Percentiles rank a stretch among this genome's conserved stretches.
Conservation (phyloP, 371 early-diverging fungal species). For the Encephalitozoon intestinalis region DNA sequence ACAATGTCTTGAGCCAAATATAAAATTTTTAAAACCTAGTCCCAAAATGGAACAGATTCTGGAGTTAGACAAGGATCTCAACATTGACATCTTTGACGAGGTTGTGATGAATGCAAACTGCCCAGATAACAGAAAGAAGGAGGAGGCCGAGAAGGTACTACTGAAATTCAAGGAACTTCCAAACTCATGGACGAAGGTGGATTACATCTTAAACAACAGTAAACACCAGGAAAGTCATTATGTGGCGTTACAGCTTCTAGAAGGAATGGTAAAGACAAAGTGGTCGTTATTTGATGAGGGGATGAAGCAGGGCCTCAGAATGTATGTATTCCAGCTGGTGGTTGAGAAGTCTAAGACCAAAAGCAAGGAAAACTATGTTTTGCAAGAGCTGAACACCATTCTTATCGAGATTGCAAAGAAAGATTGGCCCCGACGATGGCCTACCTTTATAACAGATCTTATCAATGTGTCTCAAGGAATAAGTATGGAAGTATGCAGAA, state of each 20-base stretch:
- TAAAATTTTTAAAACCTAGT: neutral
- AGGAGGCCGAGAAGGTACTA: constrained; percentile 61
- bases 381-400: constrained; percentile 57
- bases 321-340: constrained; percentile 51
- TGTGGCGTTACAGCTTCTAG: constrained; percentile 85
- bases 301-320: constrained; percentile 71
- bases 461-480: constrained; percentile 75
- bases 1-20: neutral
- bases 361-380: constrained; percentile 28
- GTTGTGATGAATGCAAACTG: constrained; percentile 41
- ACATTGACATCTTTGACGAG: constrained; percentile 54
- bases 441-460: constrained; percentile 91
- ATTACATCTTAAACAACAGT: constrained; percentile 78
- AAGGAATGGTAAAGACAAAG: constrained; percentile 83
- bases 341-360: constrained; percentile 42
- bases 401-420: constrained; percentile 81
- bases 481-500: constrained; percentile 81
- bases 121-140: constrained; percentile 25
- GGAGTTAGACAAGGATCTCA: constrained; percentile 50
- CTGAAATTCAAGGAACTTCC: constrained; percentile 88
- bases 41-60: constrained; percentile 56
- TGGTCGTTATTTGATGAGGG: constrained; percentile 83
- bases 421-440: constrained; percentile 99
- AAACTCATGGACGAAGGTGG: constrained; percentile 86
- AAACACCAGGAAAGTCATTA: constrained; percentile 74